Evolutionary conservation across 2,329 filamentous ascomycete genomes (phyloP).

Genomic region (Alternaria sp.): DNA sequence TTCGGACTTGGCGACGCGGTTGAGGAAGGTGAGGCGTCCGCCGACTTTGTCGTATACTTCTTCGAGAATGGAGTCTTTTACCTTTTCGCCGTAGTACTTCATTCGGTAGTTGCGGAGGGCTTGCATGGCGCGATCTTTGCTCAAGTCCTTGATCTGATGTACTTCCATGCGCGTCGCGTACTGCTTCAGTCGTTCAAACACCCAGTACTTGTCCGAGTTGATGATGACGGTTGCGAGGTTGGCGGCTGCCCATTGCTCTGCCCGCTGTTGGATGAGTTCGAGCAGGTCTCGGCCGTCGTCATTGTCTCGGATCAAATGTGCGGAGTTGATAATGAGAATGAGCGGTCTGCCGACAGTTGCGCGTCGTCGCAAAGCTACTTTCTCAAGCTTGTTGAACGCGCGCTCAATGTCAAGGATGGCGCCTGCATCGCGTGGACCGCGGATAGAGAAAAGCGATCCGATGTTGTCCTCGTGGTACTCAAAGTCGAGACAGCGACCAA

Average conservation of each 20-base stretch:
- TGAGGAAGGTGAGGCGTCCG: slow-evolving; percentile 85
- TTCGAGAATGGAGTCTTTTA: slow-evolving; percentile 65
- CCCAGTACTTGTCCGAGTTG: slow-evolving; percentile 98
- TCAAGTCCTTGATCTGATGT: slow-evolving; percentile 81
- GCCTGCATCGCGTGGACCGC: slow-evolving; percentile 88
- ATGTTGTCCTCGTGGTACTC: slow-evolving; percentile 99
- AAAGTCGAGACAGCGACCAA: slow-evolving; percentile 93
- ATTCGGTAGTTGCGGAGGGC: slow-evolving; percentile 81
- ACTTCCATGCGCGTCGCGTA: slow-evolving; percentile 95
- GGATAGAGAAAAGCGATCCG: slow-evolving; percentile 92
- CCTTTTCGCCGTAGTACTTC: slow-evolving; percentile 73
- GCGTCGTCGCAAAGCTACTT: slow-evolving; percentile 80
- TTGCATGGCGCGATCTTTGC: slow-evolving; percentile 75
- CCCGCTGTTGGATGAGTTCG: slow-evolving; percentile 92
- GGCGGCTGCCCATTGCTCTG: slow-evolving; percentile 93
- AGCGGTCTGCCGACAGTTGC: slow-evolving; percentile 70
- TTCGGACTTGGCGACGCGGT: slow-evolving; percentile 82
- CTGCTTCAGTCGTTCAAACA: slow-evolving; percentile 92
- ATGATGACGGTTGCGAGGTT: slow-evolving; percentile 92
- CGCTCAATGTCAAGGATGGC: slow-evolving; percentile 94
- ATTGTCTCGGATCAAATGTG: slow-evolving; percentile 88
- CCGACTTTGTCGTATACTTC: slow-evolving; percentile 86
- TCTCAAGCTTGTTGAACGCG: slow-evolving; percentile 97
- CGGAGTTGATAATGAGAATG: slow-evolving; percentile 92
- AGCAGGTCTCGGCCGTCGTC: slow-evolving; percentile 92